A percentile compares a stretch with the other conserved stretches of the same genome.
Evolutionary conservation across 441 rosid species (phyloP).

Genomic region (Geranium incanum): DNA sequence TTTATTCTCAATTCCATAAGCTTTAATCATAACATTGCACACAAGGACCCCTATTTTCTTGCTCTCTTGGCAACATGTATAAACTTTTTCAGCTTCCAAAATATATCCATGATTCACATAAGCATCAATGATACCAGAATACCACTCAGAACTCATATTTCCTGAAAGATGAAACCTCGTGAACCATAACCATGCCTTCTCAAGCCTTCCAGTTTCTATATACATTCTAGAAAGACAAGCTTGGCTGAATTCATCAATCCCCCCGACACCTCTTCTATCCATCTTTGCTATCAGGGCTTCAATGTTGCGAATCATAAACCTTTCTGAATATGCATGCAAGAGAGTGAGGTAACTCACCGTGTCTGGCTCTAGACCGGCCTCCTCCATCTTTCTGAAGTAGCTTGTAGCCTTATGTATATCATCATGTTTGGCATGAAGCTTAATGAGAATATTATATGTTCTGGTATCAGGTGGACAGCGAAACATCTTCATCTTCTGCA

Average conservation of each 20-base stretch:
- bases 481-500: background rate
- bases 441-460: slow-evolving; percentile 9
- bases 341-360: slow-evolving; percentile 74
- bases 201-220: slow-evolving; percentile 64
- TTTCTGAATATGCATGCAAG: slow-evolving; percentile 69
- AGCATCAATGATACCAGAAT: slow-evolving; percentile 79
- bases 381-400: slow-evolving; percentile 4
- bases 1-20: slow-evolving; percentile 55
- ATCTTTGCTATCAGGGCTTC: slow-evolving; percentile 59
- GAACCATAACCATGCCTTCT: slow-evolving; percentile 84
- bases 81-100: slow-evolving; percentile 54
- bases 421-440: slow-evolving; percentile 7
- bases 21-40: slow-evolving; percentile 82
- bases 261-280: slow-evolving; percentile 48
- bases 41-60: slow-evolving; percentile 49
- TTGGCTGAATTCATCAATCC: slow-evolving; percentile 77
- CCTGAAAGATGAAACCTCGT: slow-evolving; percentile 59
- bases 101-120: slow-evolving; percentile 64
- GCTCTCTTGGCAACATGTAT: slow-evolving; percentile 44
- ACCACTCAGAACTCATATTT: slow-evolving; percentile 65
- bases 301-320: slow-evolving; percentile 64
- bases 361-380: slow-evolving; percentile 7
- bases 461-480: slow-evolving; percentile 3
- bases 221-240: slow-evolving; percentile 84
- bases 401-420: background rate